Evolutionary conservation across 371 early-diverging fungal genomes (phyloP).

Genomic region (Basidiobolus meristosporus): DNA sequence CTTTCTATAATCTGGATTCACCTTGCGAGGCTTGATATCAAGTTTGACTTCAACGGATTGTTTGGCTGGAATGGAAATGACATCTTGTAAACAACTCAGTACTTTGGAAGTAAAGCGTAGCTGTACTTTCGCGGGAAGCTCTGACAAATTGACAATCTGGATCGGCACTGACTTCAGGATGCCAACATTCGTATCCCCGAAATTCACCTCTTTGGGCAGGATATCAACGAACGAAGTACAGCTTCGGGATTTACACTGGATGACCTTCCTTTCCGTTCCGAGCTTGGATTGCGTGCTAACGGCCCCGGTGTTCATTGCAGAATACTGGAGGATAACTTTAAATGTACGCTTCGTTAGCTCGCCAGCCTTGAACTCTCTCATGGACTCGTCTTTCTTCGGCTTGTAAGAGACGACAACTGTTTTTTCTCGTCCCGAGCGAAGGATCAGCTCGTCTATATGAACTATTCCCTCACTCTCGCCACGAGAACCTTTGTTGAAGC

Average conservation of each 20-base stretch:
- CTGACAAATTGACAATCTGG: constrained; percentile 67
- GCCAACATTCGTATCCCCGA: constrained; percentile 91
- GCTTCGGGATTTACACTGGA: constrained; percentile 78
- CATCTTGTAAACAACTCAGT: constrained; percentile 57
- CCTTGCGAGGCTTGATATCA: constrained; percentile 92
- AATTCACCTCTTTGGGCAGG: constrained; percentile 61
- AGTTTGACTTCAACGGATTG: constrained; percentile 69
- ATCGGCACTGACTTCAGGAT: constrained; percentile 74
- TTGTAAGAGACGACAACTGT: constrained; percentile 63
- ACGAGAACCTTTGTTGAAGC: constrained; percentile 3
- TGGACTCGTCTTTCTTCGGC: constrained; percentile 37
- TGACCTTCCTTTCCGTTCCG: constrained; percentile 59
- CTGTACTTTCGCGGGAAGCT: constrained; percentile 69
- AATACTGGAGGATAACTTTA: too few species aligned
- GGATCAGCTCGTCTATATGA: constrained; percentile 70
- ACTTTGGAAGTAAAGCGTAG: constrained; percentile 83
- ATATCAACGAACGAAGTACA: constrained; percentile 90
- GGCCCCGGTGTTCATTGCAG: constrained; percentile 11
- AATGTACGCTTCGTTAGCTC: constrained; percentile 56
- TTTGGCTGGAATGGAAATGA: constrained; percentile 66
- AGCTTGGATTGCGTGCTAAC: not conserved
- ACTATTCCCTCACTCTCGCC: constrained; percentile 17
- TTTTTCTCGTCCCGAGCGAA: constrained; percentile 74
- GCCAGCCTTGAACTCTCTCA: constrained; percentile 49
- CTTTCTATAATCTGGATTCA: constrained; percentile 92